These are phyloP conservation scores for Neofusicoccum umdonicola DNA, from an alignment of 2,329 filamentous ascomycete species.

Conservation along the genomic window DNA sequence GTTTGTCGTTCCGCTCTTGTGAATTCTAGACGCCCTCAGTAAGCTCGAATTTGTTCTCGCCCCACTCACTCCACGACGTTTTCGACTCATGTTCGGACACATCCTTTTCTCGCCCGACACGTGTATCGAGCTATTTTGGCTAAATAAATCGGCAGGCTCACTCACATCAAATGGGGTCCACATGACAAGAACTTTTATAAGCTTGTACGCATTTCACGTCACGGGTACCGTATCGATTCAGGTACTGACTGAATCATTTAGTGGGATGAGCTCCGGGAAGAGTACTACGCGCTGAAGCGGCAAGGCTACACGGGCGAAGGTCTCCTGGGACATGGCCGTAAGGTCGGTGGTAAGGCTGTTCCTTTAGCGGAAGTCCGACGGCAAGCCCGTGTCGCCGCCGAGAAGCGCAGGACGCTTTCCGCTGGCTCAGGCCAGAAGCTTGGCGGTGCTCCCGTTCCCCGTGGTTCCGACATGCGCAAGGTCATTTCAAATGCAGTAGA, in stretches of 20 bases:
- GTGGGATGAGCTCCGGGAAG: conserved; percentile 86
- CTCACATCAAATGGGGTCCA: conserved; percentile 80
- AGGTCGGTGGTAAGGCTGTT: conserved; percentile 66
- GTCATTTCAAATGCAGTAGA: conserved; percentile 71
- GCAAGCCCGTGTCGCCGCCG: conserved; percentile 70
- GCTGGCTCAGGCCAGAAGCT: conserved; percentile 68
- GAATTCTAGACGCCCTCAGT: neutral
- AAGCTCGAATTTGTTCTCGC: neutral
- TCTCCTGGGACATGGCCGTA: conserved; percentile 73
- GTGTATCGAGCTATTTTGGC: neutral
- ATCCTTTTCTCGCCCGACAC: neutral
- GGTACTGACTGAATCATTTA: neutral
- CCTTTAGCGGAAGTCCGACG: conserved; percentile 71
- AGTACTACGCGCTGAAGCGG: conserved; percentile 70
- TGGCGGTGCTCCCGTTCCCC: conserved; percentile 59
- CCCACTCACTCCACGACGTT: neutral
- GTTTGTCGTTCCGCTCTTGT: neutral
- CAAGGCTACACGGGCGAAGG: conserved; percentile 91
- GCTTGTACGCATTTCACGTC: conserved; percentile 39
- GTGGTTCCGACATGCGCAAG: conserved; percentile 66
- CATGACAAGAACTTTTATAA: conserved; percentile 81
- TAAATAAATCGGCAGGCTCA: conserved; percentile 50
- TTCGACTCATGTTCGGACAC: neutral
- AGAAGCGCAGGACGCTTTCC: conserved; percentile 61
- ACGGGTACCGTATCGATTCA: neutral